A percentile compares a stretch with the other conserved stretches of the same genome.
These are phyloP conservation scores for Trichomonas tenax DNA, from an alignment of 208 protist genomes.

Conservation along the genomic window DNA sequence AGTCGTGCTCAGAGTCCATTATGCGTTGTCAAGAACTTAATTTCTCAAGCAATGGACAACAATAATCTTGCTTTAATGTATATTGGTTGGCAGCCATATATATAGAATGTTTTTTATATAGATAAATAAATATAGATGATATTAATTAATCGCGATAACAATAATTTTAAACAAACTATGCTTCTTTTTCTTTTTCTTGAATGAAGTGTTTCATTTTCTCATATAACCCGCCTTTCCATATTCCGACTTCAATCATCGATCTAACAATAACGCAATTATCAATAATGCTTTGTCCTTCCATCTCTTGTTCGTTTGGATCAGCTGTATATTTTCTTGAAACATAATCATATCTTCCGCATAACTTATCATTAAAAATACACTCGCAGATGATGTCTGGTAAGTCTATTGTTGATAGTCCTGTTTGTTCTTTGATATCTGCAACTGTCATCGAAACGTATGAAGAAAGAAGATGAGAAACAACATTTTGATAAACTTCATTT, in stretches of 20 bases:
- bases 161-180: neutral
- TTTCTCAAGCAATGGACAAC: constrained; percentile 36
- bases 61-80: constrained; percentile 44
- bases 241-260: neutral
- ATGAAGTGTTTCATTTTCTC: neutral
- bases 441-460: neutral
- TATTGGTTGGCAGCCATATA: constrained; percentile 42
- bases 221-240: neutral
- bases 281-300: neutral
- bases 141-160: neutral
- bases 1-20: neutral
- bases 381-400: neutral
- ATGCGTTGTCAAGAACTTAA: constrained; percentile 31
- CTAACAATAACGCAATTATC: neutral
- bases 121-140: neutral
- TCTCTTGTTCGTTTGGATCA: neutral
- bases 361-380: neutral
- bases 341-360: neutral
- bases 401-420: neutral
- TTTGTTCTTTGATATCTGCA: neutral
- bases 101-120: neutral
- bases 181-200: neutral
- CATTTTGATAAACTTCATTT: neutral
- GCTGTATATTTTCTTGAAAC: neutral
- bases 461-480: neutral